phyloP scores from a whole-genome alignment of 2,329 filamentous ascomycete genomes.

The Xylariaceae sp. region DNA sequence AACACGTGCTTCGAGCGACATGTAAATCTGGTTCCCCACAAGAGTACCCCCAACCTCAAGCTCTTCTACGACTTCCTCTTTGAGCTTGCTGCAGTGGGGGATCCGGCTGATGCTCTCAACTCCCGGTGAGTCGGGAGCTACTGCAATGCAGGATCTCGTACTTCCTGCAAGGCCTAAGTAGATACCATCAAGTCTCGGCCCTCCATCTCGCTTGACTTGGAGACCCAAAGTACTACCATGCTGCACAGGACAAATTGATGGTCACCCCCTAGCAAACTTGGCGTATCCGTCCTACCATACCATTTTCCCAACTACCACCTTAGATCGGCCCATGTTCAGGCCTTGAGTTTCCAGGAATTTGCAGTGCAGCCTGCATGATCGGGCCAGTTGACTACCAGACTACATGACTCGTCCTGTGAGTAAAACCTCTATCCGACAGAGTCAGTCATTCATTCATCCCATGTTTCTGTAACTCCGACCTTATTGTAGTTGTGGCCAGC shows the following conservation, averaged over 20 bases:
- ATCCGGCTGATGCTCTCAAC: slow-evolving; percentile 24
- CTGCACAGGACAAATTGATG: slow-evolving; percentile 23
- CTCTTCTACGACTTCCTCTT: slow-evolving; percentile 37
- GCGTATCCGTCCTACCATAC: slow-evolving; percentile 35
- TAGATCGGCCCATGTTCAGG: slow-evolving; percentile 34
- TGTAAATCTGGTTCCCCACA: slow-evolving; percentile 21
- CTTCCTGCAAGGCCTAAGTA: slow-evolving; percentile 19
- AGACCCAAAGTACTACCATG: slow-evolving; percentile 23
- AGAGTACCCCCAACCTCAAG: slow-evolving; percentile 24
- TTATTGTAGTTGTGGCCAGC: neutral
- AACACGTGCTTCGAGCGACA: slow-evolving; percentile 26
- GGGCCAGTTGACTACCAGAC: slow-evolving; percentile 24
- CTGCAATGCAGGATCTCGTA: slow-evolving; percentile 32
- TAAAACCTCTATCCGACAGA: slow-evolving; percentile 35
- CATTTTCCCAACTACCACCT: slow-evolving; percentile 33
- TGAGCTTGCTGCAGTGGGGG: slow-evolving; percentile 38
- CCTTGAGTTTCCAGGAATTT: slow-evolving; percentile 10
- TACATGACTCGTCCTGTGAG: slow-evolving; percentile 27
- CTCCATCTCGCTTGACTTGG: slow-evolving; percentile 10
- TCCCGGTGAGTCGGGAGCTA: slow-evolving; percentile 31
- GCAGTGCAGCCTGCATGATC: slow-evolving; percentile 25
- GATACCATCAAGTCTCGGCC: slow-evolving; percentile 10
- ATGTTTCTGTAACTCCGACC: slow-evolving; percentile 21
- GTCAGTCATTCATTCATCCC: slow-evolving; percentile 15
- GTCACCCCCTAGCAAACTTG: slow-evolving; percentile 23